Conservation (phyloP, 306 rosid genomes). For the Echinosophora koreensis region DNA sequence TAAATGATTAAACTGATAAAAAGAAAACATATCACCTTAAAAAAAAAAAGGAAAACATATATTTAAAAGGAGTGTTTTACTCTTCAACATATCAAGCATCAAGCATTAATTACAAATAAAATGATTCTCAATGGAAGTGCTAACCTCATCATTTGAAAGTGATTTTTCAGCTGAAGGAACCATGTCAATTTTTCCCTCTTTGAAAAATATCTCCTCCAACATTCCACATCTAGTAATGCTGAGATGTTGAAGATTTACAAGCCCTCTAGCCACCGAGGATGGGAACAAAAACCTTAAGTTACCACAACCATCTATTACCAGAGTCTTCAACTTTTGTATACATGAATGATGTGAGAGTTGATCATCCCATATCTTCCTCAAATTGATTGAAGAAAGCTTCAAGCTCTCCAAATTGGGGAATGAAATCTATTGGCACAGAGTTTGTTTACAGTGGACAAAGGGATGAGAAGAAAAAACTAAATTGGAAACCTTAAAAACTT, state of each 20-base stretch:
- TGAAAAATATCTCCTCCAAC: not conserved
- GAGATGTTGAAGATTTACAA: not conserved
- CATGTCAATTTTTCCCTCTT: not conserved
- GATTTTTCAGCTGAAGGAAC: not conserved
- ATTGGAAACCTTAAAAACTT: no score
- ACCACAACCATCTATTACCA: not conserved
- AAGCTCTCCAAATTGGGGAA: not conserved
- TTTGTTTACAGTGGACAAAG: no score
- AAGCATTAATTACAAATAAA: no score
- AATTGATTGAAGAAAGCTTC: not conserved
- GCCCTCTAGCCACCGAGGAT: not conserved
- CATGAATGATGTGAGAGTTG: not conserved
- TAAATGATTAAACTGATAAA: no score
- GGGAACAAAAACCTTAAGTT: not conserved
- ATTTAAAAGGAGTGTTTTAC: no score
- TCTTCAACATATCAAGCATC: not conserved
- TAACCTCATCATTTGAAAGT: not conserved
- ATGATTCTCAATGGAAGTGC: no score
- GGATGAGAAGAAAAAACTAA: no score
- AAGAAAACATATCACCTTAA: no score
- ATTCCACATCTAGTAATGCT: not conserved
- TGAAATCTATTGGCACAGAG: conserved; percentile 3
- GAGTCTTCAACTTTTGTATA: not conserved
- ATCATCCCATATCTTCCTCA: conserved; percentile 1
- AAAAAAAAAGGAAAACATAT: no score